Evolutionary conservation across 306 rosid species (phyloP).

Genomic region (Mucuna pruriens): DNA sequence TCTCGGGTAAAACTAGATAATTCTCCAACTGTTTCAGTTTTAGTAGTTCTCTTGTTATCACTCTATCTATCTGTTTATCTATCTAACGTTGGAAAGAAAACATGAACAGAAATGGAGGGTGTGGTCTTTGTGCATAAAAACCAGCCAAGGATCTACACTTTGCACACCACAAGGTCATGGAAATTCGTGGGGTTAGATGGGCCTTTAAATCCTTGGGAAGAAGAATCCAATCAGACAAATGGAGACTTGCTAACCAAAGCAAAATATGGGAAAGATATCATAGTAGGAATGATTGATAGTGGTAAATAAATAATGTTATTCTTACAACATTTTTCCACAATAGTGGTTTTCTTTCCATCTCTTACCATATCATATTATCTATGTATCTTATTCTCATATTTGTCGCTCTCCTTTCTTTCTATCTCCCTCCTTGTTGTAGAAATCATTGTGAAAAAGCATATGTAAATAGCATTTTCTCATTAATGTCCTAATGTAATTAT

Average conservation of each 20-base stretch:
- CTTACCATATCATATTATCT: neutral
- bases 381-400: neutral
- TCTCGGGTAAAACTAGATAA: slow-evolving; percentile 59
- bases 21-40: neutral
- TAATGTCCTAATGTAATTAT: neutral
- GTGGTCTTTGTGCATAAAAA: slow-evolving; percentile 51
- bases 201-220: slow-evolving; percentile 26
- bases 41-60: neutral
- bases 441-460: neutral
- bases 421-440: neutral
- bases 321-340: neutral
- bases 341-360: neutral
- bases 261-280: slow-evolving; percentile 61
- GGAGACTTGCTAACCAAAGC: slow-evolving; percentile 58
- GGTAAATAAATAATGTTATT: slow-evolving; percentile 41
- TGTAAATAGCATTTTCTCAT: slow-evolving; percentile 13
- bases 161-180: slow-evolving; percentile 75
- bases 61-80: neutral
- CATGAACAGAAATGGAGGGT: slow-evolving; percentile 60
- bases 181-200: slow-evolving; percentile 54
- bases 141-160: slow-evolving; percentile 42
- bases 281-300: slow-evolving; percentile 73
- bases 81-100: neutral
- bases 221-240: slow-evolving; percentile 22
- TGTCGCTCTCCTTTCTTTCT: neutral